These are phyloP conservation scores for Besnoitia besnoiti DNA, from an alignment of 169 alveolate species.

Conservation along the genomic window DNA sequence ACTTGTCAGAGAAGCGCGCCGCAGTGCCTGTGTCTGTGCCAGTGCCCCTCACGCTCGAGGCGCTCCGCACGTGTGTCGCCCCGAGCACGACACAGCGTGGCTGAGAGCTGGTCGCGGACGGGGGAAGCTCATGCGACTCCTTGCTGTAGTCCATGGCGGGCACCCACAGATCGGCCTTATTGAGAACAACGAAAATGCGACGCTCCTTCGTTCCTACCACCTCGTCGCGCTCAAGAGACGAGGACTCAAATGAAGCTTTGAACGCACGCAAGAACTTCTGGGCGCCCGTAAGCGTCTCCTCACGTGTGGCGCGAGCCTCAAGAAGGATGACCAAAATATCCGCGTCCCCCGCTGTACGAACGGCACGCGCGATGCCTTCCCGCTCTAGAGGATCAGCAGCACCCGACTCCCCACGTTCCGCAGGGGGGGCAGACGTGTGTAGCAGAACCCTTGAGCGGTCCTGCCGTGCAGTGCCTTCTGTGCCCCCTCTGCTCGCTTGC, in stretches of 20 bases:
- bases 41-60: too few species aligned
- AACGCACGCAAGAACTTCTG: background rate
- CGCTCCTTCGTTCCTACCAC: background rate
- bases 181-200: background rate
- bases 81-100: too few species aligned
- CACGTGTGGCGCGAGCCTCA: background rate
- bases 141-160: background rate
- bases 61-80: too few species aligned
- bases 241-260: background rate
- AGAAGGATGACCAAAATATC: slow-evolving; percentile 38
- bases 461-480: background rate
- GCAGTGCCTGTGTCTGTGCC: too few species aligned
- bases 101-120: too few species aligned
- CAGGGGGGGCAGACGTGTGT: background rate
- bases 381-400: slow-evolving; percentile 28
- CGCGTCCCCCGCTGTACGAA: slow-evolving; percentile 42
- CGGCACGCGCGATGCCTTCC: slow-evolving; percentile 57
- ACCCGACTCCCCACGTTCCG: background rate
- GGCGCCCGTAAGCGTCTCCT: background rate
- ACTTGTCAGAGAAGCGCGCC: too few species aligned
- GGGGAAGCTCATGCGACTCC: background rate
- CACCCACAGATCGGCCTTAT: background rate
- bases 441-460: background rate
- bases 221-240: background rate
- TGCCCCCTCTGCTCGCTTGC: too few species aligned